These are phyloP conservation scores for Fragaria nilgerrensis DNA, from an alignment of 306 rosid genomes.

Conservation along the genomic window DNA sequence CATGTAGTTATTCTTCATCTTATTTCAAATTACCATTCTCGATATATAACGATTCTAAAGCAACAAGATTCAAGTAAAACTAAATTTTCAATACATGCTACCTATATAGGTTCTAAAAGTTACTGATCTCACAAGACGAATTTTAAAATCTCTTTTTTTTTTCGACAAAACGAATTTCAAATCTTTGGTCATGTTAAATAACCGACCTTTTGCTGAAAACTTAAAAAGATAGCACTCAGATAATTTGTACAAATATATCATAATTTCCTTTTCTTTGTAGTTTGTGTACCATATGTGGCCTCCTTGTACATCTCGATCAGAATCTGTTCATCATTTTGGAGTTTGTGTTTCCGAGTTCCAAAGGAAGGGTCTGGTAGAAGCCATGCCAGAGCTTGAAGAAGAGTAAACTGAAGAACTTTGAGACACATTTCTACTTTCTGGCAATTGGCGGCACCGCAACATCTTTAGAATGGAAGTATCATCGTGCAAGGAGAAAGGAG, in stretches of 20 bases:
- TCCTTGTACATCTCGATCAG: background rate
- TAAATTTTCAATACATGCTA: background rate
- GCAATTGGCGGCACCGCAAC: conserved; percentile 17
- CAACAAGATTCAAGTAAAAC: background rate
- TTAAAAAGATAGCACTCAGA: background rate
- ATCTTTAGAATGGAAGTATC: conserved; percentile 32
- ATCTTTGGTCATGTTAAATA: background rate
- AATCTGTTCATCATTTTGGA: conserved; percentile 8
- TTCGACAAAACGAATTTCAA: too few relatives aligned
- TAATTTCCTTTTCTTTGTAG: background rate
- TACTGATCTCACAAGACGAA: background rate
- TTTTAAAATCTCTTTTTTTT: background rate
- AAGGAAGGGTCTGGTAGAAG: conserved; percentile 12
- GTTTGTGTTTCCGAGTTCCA: conserved; percentile 30
- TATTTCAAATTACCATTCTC: too few relatives aligned
- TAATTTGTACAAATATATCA: background rate
- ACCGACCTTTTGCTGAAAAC: background rate
- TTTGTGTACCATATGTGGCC: background rate
- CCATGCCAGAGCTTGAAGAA: conserved; percentile 22
- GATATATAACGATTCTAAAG: background rate
- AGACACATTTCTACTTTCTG: conserved; percentile 13
- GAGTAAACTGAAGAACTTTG: conserved; percentile 21
- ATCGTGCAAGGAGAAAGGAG: conserved; percentile 41
- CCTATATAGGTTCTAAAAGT: background rate
- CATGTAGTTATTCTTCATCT: background rate